Evolutionary conservation across 371 early-diverging fungal genomes (phyloP), one percentile per base, ranked within the genome.

Genomic region (Basidiobolus meristosporus): DNA sequence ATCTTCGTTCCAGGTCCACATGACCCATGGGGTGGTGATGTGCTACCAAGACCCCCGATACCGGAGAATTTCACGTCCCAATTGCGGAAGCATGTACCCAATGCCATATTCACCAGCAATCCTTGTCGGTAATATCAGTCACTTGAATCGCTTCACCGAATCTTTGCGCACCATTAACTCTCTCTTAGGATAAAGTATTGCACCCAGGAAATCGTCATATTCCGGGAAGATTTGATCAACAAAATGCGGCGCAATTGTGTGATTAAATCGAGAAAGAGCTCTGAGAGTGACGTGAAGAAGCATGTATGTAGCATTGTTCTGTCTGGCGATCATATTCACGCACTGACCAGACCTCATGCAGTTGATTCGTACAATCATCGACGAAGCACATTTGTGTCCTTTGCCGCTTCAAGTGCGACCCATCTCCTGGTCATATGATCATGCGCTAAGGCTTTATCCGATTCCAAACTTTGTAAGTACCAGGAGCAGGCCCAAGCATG

Each of bases 1-100:
- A 64, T 91, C 1, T 79, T 91, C 56, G 78, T 91, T 0, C 92
- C 92, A 9, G 92, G 90, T 1, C 67, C 73, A n/a, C 66, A 76
- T 43, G 92, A 91, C 45, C 90, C 90, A 3, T 81, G 78, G 80
- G 70, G 60, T 4, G 68, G 67, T 0, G 68, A 70, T 17, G 62
- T 73, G 0, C 45, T 85, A 34, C 90, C 92, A 0, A 68, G 76
- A 38, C 68, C 76, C 11, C 65, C 77, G 15, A 69, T 91, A 16
- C 77, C 87, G 3, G 65, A 71, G 15, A 59, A 56, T 39, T 76
- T 84, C 41, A 73, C 77, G 0, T 48, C 53, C 14, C 64, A 73
- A 16, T 38, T 89, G 28, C 45, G 54, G n/a, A 54, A 56, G 9
- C 62, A 68, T 7, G 54, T 79, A 2, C 51, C 65, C 21, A 65